Evolutionary conservation across 805 yeast genomes (phyloP).

Genomic region (Metschnikowia cubensis): DNA sequence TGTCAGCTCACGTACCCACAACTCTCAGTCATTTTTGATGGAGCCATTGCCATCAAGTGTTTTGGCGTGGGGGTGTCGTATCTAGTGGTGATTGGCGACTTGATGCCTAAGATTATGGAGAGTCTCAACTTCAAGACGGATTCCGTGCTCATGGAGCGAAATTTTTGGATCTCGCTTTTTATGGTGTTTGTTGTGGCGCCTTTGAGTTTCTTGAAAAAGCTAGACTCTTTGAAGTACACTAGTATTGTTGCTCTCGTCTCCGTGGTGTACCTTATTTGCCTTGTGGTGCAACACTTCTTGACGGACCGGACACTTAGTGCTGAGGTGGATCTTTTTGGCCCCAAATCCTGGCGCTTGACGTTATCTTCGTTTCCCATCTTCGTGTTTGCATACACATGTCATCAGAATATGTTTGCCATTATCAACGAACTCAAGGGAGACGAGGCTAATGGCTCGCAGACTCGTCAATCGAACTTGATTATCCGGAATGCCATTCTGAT

Average conservation of each 20-base stretch:
- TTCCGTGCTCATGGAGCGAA: conserved; percentile 29
- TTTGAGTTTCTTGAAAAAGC: conserved; percentile 52
- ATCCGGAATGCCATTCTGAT: conserved; percentile 51
- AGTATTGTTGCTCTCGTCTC: conserved; percentile 67
- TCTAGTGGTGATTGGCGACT: conserved; percentile 70
- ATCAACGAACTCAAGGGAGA: conserved; percentile 57
- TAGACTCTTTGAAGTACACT: conserved; percentile 69
- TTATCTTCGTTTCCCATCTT: conserved; percentile 68
- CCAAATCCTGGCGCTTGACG: conserved; percentile 35
- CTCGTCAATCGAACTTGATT: conserved; percentile 47
- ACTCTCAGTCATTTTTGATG: conserved; percentile 65
- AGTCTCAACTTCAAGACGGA: conserved; percentile 26
- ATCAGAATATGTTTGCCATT: conserved; percentile 75
- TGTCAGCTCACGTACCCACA: conserved; percentile 63
- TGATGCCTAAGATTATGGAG: conserved; percentile 59
- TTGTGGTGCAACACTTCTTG: conserved; percentile 51
- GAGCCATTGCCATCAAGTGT: conserved; percentile 72
- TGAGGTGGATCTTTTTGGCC: conserved; percentile 33
- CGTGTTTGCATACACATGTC: conserved; percentile 78
- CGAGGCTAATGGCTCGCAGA: conserved; percentile 34
- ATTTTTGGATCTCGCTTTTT: conserved; percentile 52
- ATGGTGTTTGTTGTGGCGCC: conserved; percentile 58
- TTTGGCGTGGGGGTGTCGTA: conserved; percentile 75
- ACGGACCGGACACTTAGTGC: conserved; percentile 5
- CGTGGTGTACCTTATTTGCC: conserved; percentile 55